Evolutionary conservation across 495 filamentous ascomycete genomes (phyloP), one percentile per base, ranked within the genome.

Genomic region (Neurospora sp.): DNA sequence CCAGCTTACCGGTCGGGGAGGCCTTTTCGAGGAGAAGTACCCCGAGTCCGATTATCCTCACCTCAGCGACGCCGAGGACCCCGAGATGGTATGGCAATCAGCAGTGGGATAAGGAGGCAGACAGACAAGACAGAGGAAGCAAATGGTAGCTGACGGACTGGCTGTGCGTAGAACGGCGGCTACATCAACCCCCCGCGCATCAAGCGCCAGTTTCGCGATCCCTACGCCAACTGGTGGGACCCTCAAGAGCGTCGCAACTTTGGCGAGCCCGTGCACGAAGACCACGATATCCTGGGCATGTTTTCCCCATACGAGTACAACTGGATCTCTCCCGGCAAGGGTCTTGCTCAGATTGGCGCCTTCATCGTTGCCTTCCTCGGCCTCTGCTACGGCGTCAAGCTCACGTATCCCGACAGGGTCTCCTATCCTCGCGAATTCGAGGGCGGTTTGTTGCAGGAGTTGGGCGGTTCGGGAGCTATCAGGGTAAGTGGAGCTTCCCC

Each of bases 221-320:
- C 96, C 42, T 89, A 98, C 79, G 95, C 83, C 77, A 92, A 93
- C 80, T 98, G 94, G 93, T 98, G 95, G 95, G 94, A 98, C 82
- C 92, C 93, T 85, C 94, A 98, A 80, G 95, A 97, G 81, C 92
- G 94, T 77, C 90, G 94, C 73, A 97, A 98, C 85, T 99, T 90
- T 77, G 94, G 94, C 78, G 96, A 99, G 83, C 92, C 94, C 5
- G 89, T 97, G 38, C 95, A 99, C 82, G 96, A 99, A 83, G 96
- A 99, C 82, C 91, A 98, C 79, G 96, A 99, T 81, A 90, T 97
- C 71, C 87, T 98, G 27, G 94, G 95, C 78, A 90, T 97, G 72
- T 95, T 99, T 84, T 91, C 92, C 70, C 89, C 92, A 2, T 89
- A 97, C 78, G 92, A 94, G 76, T 98, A 99, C 83, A 94, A 89